phyloP scores from a whole-genome alignment of 2,329 filamentous ascomycete species.

The Amphichorda felina region DNA sequence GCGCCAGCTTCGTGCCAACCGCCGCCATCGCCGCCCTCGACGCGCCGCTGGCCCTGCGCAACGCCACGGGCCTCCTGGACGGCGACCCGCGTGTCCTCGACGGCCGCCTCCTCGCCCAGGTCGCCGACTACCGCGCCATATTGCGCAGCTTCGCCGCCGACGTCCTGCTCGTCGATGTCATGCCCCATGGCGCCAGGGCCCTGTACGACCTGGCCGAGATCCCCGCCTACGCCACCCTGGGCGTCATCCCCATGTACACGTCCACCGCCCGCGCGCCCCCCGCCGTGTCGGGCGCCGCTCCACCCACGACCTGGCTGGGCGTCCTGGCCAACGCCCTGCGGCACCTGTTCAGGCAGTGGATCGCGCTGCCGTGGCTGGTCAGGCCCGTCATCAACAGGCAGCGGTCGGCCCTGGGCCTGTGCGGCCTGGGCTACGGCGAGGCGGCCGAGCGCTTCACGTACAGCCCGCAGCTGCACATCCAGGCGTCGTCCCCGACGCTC shows the following conservation, averaged over 20 bases:
- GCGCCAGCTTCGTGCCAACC: constrained; percentile 20
- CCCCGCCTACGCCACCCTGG: constrained; percentile 22
- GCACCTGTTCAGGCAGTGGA: constrained; percentile 14
- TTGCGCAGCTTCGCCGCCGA: constrained; percentile 15
- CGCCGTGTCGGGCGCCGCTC: constrained; percentile 17
- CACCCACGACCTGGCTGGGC: constrained; percentile 13
- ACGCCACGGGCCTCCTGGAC: constrained; percentile 19
- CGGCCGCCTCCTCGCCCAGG: constrained; percentile 19
- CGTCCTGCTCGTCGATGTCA: constrained; percentile 23
- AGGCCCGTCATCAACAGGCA: constrained; percentile 17
- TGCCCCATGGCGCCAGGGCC: constrained; percentile 22
- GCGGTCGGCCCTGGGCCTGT: constrained; percentile 14
- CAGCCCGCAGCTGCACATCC: constrained; percentile 24
- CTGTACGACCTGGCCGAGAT: constrained; percentile 20
- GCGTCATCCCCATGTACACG: constrained; percentile 25
- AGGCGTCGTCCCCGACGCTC: constrained; percentile 19
- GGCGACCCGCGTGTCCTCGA: constrained; percentile 11
- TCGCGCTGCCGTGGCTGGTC: constrained; percentile 14
- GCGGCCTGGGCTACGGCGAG: constrained; percentile 14
- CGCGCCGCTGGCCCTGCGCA: constrained; percentile 12
- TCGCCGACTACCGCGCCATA: constrained; percentile 20
- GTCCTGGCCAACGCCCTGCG: constrained; percentile 13
- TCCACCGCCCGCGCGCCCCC: constrained; percentile 15
- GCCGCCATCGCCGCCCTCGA: constrained; percentile 17
- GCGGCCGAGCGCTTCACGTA: constrained; percentile 19